phyloP scores from a whole-genome alignment of 2,329 filamentous ascomycete species.

The Kalaharituber pfeilii region DNA sequence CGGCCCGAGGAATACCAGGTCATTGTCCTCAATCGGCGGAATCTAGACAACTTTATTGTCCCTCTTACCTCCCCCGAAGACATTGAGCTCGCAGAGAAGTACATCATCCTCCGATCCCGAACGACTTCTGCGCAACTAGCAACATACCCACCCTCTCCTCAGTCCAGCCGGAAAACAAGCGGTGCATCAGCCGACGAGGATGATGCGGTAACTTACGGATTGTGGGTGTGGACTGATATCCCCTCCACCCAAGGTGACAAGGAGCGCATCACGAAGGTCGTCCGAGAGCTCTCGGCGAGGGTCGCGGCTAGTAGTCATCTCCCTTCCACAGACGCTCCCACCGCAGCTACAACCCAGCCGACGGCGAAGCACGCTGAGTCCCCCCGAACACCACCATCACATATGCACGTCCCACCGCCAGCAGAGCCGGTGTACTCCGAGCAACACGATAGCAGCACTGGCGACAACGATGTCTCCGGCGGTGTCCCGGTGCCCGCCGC shows the following conservation, averaged over 20 bases:
- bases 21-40: slow-evolving; percentile 56
- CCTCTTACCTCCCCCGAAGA: slow-evolving; percentile 11
- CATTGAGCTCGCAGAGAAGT: slow-evolving; percentile 11
- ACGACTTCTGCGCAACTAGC: background rate
- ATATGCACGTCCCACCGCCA: background rate
- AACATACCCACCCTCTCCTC: background rate
- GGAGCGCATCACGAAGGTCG: slow-evolving; percentile 6
- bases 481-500: background rate
- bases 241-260: slow-evolving; percentile 10
- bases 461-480: background rate
- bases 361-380: background rate
- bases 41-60: slow-evolving; percentile 48
- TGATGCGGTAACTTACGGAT: slow-evolving; percentile 9
- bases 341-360: background rate
- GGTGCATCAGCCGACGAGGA: slow-evolving; percentile 1
- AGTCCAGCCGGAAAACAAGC: background rate
- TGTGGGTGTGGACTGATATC: slow-evolving; percentile 13
- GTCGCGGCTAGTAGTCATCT: background rate
- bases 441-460: background rate
- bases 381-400: background rate
- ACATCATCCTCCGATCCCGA: slow-evolving; percentile 11
- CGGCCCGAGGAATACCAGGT: slow-evolving; percentile 38
- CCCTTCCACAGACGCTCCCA: background rate
- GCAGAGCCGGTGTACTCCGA: background rate
- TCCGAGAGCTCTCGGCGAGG: slow-evolving; percentile 12